Conservation (phyloP, 176 grass and related monocot species). For the Coix lacrymajobi region DNA sequence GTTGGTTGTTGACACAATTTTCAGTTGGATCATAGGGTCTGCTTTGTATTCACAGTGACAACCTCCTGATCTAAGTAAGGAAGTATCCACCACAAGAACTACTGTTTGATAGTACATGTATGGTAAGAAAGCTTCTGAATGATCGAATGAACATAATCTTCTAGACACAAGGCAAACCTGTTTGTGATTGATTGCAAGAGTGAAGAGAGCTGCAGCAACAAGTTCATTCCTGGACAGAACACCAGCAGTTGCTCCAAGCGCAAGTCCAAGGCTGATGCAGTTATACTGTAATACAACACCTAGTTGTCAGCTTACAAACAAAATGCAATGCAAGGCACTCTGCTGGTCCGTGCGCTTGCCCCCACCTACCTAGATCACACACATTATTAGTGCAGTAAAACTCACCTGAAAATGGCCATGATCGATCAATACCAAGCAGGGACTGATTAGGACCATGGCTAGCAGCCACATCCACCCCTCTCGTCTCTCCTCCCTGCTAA, state of each 20-base stretch:
- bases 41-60: not conserved
- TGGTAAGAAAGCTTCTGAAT: not conserved
- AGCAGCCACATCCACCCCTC: conserved; percentile 67
- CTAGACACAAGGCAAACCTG: conserved; percentile 44
- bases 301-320: not conserved
- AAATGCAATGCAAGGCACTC: not conserved
- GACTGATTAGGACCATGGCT: conserved; percentile 67
- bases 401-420: conserved; percentile 88
- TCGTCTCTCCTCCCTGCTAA: conserved; percentile 22
- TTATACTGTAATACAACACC: conserved; percentile 58
- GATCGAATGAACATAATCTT: not conserved
- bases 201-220: conserved; percentile 67
- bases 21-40: not conserved
- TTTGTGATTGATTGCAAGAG: conserved; percentile 90
- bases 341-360: not conserved
- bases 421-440: conserved; percentile 77
- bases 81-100: not conserved
- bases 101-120: not conserved
- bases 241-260: conserved; percentile 62
- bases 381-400: not conserved
- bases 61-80: not conserved
- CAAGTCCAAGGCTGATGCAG: conserved; percentile 88
- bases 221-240: conserved; percentile 57
- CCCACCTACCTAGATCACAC: not conserved
- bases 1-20: not conserved